Percentiles rank a stretch among this genome's conserved stretches.
phyloP scores from a whole-genome alignment of 148 eudicot species.

The Silene latifolia region DNA sequence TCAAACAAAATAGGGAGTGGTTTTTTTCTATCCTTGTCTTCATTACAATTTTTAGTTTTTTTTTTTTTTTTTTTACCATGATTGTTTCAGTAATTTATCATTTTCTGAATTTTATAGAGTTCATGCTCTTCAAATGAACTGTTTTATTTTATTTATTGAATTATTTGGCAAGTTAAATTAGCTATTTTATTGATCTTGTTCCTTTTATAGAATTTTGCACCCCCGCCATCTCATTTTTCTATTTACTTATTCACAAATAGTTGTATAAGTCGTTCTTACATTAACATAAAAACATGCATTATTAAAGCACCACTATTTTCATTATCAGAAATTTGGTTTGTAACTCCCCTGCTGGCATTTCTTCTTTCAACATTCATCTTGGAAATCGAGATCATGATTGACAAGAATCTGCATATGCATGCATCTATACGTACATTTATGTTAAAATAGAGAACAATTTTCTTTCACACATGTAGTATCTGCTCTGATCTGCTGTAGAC shows the following conservation, averaged over 20 bases:
- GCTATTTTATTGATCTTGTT: neutral
- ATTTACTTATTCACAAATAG: too few relatives aligned
- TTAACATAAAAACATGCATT: too few relatives aligned
- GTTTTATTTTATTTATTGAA: neutral
- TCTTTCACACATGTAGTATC: too few relatives aligned
- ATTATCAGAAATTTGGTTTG: constrained; percentile 1
- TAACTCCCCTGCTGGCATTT: neutral
- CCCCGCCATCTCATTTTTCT: too few relatives aligned
- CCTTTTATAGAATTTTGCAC: neutral
- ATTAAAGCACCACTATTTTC: neutral
- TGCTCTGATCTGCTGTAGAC: too few relatives aligned
- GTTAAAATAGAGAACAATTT: too few relatives aligned
- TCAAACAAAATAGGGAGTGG: neutral
- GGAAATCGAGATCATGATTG: neutral
- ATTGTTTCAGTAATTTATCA: neutral
- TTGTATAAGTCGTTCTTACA: too few relatives aligned
- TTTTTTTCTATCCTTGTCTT: too few relatives aligned
- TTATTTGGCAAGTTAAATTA: too few relatives aligned
- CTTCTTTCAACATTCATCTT: constrained; percentile 8
- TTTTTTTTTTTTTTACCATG: neutral
- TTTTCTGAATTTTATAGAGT: neutral
- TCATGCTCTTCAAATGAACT: neutral
- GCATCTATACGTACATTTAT: too few relatives aligned
- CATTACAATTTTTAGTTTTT: too few relatives aligned
- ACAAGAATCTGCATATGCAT: neutral